Evolutionary conservation across 768 basidiomycete genomes (phyloP).

Genomic region (Termitomyces sp.): DNA sequence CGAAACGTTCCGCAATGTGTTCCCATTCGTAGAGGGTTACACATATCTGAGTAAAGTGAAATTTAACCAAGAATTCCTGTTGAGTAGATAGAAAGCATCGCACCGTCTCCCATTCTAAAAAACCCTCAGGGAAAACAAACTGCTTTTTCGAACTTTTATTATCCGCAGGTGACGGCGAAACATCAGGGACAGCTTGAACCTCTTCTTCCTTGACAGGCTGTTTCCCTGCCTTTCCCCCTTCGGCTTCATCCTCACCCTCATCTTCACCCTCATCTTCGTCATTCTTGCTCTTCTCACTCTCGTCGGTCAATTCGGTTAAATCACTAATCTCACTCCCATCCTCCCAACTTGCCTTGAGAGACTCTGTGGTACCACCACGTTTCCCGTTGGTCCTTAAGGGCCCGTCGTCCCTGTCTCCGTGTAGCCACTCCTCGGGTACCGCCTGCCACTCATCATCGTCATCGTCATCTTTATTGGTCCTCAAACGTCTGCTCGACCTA

Average conservation of each 20-base stretch:
- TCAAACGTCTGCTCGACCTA: conserved; percentile 59
- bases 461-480: conserved; percentile 51
- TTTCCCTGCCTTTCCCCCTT: conserved; percentile 7
- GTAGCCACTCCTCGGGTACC: conserved; percentile 73
- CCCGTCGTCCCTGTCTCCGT: conserved; percentile 13
- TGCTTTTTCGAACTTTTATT: conserved; percentile 15
- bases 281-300: conserved; percentile 15
- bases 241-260: conserved; percentile 2
- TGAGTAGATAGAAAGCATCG: conserved; percentile 13
- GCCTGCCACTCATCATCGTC: conserved; percentile 75
- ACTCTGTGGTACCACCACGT: conserved; percentile 7
- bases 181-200: background rate
- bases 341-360: conserved; percentile 51
- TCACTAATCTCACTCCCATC: conserved; percentile 67
- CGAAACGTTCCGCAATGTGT: conserved; percentile 67
- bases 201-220: conserved; percentile 10
- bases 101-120: conserved; percentile 92
- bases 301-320: conserved; percentile 67
- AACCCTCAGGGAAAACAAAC: conserved; percentile 38
- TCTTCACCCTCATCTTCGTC: conserved; percentile 11
- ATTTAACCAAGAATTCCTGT: background rate
- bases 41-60: conserved; percentile 52
- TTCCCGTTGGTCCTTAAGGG: conserved; percentile 3
- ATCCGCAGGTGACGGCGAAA: conserved; percentile 3
- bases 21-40: conserved; percentile 85